Evolutionary conservation across 2,329 filamentous ascomycete species (phyloP), one percentile per base, ranked within the genome.

Genomic region (Macrophomina pseudophaseolina): DNA sequence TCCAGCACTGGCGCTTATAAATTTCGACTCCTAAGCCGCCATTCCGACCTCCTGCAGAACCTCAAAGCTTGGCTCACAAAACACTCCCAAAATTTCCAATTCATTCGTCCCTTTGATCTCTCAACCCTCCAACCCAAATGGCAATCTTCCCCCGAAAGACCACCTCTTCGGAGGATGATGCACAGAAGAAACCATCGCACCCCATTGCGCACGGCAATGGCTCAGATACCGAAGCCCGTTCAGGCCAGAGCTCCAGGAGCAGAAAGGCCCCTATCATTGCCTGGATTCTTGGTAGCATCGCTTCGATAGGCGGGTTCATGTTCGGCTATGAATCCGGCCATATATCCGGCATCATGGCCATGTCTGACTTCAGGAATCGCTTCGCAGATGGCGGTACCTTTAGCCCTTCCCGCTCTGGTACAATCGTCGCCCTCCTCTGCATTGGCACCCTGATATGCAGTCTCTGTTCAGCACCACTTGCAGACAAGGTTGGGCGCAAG

Each of bases 291-390:
- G 85, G 84, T 53, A 75, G 82, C 40, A 79, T 84, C 49, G 86
- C 86, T 51, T 85, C 83, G 51, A 83, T 89, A 48, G 87, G 87
- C 68, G 87, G 86, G 56, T 87, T 87, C 74, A 82, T 89, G 68
- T 88, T 88, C 74, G 87, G 87, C 56, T 88, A 88, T 70, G 87
- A 89, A 70, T 89, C 86, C 9, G 74, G 74, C 48, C 75, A 77
- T 72, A 77, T 77, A 32, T 74, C 73, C 48, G 75, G 76, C 66
- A 79, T 81, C 73, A 74, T 80, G 60, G 69, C 78, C 28, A 80
- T 80, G 73, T 62, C 67, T 9, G 85, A 89, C 74, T 89, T 87
- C 73, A 80, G 81, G 33, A 64, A 80, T n/a, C 83, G 86, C 9
- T 90, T 90, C 69, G 86, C 83, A n/a, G 40, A 67, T 16, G 8